Base-by-base conservation (phyloP, 129 eudicot genomes). In the Saussurea involucrata region DNA sequence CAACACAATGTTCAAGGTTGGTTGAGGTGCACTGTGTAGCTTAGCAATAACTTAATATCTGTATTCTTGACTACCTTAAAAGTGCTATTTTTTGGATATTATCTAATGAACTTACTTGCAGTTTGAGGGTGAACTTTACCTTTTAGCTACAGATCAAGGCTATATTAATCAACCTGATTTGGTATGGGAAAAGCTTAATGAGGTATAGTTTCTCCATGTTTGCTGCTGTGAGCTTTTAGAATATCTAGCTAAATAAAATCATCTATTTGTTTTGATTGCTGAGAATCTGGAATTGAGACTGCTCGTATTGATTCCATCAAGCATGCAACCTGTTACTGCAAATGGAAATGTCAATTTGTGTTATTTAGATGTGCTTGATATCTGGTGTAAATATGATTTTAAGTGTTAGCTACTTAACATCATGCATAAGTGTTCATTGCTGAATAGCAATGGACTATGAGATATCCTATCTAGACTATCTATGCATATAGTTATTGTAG, bases 1-100 rank as follows among this genome's bases (percentile, higher is more conserved):
- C 87, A 92, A 86, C 88, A 89, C 99, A 67, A 95, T 95, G 99
- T 95, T 95, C 80, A 95, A 95, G 97, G 99, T 92, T 68, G 65
- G 90, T 83, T 66, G 24, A 25, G 53, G 70, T 55, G 61, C 65
- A 55, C 66, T 37, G 46, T 73, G 63, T 68, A 21, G 68, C 65
- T 70, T 22, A 27, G 8, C 68, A 72, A 37, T 46, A 71, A 33
- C 22, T 49, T 57, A 69, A 66, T 27, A 37, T 33, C 33, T 40
- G 58, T 63, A 8, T 68, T 73, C 18, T 42, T 42, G 37, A 69
- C 55, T 61, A 33, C 27, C 27, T 61, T 74, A 28, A 6, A 24
- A 8, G 6, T 36, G 49, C 3, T 64, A 18, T 1, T 28, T 71
- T 24, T 5, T 76, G 63, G 69, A 78, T 65, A 49, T 69, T 18